Base-by-base conservation (phyloP, 192 early-diverging fungal species). In the Phycomyces nitens region DNA sequence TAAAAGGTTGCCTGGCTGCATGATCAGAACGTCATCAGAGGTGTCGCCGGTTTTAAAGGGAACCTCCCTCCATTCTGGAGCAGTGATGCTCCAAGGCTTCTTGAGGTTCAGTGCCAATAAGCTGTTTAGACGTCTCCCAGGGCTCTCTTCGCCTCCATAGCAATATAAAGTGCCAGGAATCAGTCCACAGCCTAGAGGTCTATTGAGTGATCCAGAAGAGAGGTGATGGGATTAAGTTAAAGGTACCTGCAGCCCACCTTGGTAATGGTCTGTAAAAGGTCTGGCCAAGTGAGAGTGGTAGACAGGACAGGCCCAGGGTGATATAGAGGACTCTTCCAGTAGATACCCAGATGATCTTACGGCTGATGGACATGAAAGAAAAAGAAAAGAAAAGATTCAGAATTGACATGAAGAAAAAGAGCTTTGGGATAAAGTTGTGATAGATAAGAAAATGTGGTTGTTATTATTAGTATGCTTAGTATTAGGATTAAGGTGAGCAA, bases 231-330 rank as follows among this genome's bases (percentile, higher is more conserved):
- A n/a, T n/a, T n/a, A n/a, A n/a, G n/a, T n/a, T n/a, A 15, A 10
- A 27, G 23, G 27, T 67, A 56, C 65, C 57, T 44, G 57, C 52
- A 16, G 54, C 65, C 65, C 65, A 67, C 27, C 57, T 29, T 42
- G 65, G 57, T 20, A 49, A 22, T 34, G 65, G 65, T 59, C 34
- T 58, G 26, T 47, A 47, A 3, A 47, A 18, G 2, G 12, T 47
- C 12, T 47, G 15, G 3, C 5, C 12, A n/a, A 47, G 18, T 47
- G 18, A 18, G 12, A 18, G 18, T 11, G 3, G 44, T 47, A 18
- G 11, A 18, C 3, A 18, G 12, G 18, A 18, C 11, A 47, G 12
- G 2, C 12, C 12, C 18, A 47, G 11, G 44, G 12, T n/a, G 44
- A 47, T 47, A 47, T 18, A 14, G 12, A 47, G 44, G 18, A 47